Conservation (phyloP, 1,284 basidiomycete genomes). For the Boletus smithii region DNA sequence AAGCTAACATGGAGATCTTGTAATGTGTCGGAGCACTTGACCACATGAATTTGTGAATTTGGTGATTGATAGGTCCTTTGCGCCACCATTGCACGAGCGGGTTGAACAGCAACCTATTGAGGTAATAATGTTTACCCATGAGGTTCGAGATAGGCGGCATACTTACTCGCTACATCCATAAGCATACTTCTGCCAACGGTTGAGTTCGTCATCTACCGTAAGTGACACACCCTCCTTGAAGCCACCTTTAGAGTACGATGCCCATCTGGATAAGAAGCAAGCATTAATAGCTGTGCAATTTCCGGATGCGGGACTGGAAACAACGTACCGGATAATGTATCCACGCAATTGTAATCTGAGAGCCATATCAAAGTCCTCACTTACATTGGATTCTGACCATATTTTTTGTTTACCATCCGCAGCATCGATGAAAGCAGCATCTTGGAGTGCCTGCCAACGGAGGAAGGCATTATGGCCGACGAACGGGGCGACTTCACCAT, state of each 20-base stretch:
- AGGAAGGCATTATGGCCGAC: constrained; percentile 89
- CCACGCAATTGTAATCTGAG: constrained; percentile 51
- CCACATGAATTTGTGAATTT: constrained; percentile 77
- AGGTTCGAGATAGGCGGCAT: constrained; percentile 1
- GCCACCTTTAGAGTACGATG: constrained; percentile 74
- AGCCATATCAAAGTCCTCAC: constrained; percentile 87
- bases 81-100: constrained; percentile 70
- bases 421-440: constrained; percentile 67
- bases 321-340: constrained; percentile 16
- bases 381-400: constrained; percentile 83
- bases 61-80: constrained; percentile 73
- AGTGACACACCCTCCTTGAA: constrained; percentile 90
- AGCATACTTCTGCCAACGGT: constrained; percentile 85
- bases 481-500: constrained; percentile 82
- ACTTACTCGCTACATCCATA: constrained; percentile 48
- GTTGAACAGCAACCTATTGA: constrained; percentile 75
- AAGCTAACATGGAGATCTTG: constrained; percentile 75
- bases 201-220: constrained; percentile 75
- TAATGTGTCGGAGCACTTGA: constrained; percentile 75
- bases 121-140: constrained; percentile 12
- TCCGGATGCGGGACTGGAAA: constrained; percentile 3
- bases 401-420: constrained; percentile 60
- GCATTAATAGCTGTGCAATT: neutral
- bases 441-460: constrained; percentile 81
- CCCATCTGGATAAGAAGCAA: constrained; percentile 53